Evolutionary conservation across 2,329 filamentous ascomycete species (phyloP), one percentile per base, ranked within the genome.

Genomic region (Colletotrichum euphorbiae): DNA sequence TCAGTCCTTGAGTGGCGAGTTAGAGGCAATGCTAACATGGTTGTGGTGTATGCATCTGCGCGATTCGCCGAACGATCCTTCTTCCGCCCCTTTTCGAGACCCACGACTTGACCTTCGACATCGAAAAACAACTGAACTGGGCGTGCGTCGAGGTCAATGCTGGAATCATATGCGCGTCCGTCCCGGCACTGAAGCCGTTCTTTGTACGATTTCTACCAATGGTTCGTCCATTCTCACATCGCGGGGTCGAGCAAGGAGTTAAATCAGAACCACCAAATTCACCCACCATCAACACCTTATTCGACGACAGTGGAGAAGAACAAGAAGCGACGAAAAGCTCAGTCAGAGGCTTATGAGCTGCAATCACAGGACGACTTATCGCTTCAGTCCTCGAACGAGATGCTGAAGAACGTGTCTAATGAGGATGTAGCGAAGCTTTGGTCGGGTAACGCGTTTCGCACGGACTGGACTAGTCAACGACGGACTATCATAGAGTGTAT

Each of bases 121-220:
- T 77, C 0, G 69, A 75, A 0, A 64, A 66, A 1, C 74, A 77
- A 9, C 48, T 82, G 33, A 79, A 84, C 73, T 70, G 69, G 62
- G 68, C 67, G 24, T 61, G 40, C 17, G 46, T 42, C 36, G 69
- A 71, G 28, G 62, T 71, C 33, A 67, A 70, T 40, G 67, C 67
- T 9, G 69, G 70, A 1, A 66, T 73, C n/a, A 42, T 70, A 4
- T 69, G 62, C 28, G 69, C 69, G 2, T 67, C 62, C 19, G 59
- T 67, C 3, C 69, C 71, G 2, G 68, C 71, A 13, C 68, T 72
- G n/a, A 72, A 72, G 48, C 71, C 71, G 11, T 71, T 73, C 57
- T 69, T 73, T 42, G 28, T 69, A 28, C 71, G 65, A 2, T 71
- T 71, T 52, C 40, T 73, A 6, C 71, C 71, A 1, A 24, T 58